Conservation (phyloP, 805 yeast species). For the Candida silvatica region DNA sequence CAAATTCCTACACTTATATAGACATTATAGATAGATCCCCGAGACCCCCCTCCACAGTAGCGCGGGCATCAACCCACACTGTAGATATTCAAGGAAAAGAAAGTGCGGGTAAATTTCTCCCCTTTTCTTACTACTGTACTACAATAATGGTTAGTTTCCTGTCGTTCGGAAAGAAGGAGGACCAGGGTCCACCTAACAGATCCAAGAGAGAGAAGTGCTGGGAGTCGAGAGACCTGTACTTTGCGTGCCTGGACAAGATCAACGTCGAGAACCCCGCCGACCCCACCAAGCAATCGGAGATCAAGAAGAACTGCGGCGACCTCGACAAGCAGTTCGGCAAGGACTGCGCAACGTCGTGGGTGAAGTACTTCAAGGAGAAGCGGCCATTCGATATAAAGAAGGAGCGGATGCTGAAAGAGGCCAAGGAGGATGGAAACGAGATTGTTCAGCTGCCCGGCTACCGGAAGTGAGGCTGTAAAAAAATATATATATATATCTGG, state of each 20-base stretch:
- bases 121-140: too few relatives aligned
- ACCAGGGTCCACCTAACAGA: slow-evolving; percentile 51
- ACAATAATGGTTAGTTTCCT: too few relatives aligned
- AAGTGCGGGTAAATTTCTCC: too few relatives aligned
- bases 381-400: slow-evolving; percentile 69
- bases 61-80: too few relatives aligned
- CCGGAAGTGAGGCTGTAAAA: slow-evolving; percentile 9
- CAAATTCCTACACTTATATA: too few relatives aligned
- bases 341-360: slow-evolving; percentile 87
- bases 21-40: too few relatives aligned
- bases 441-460: slow-evolving; percentile 21
- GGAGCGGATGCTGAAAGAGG: slow-evolving; percentile 57
- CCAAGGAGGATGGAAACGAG: slow-evolving; percentile 59
- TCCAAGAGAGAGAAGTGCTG: slow-evolving; percentile 73
- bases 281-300: slow-evolving; percentile 25
- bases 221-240: slow-evolving; percentile 78
- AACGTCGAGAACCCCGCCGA: slow-evolving; percentile 65
- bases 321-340: slow-evolving; percentile 52
- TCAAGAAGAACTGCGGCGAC: slow-evolving; percentile 47
- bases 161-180: too few relatives aligned
- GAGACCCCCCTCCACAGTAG: too few relatives aligned
- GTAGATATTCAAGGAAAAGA: too few relatives aligned
- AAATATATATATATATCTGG: not conserved
- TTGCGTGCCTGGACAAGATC: slow-evolving; percentile 63
- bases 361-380: slow-evolving; percentile 82